Percentiles rank a stretch among this genome's conserved stretches.
Conservation (phyloP, 352 stramenopile genomes). For the Halophytophthora polymorphica region DNA sequence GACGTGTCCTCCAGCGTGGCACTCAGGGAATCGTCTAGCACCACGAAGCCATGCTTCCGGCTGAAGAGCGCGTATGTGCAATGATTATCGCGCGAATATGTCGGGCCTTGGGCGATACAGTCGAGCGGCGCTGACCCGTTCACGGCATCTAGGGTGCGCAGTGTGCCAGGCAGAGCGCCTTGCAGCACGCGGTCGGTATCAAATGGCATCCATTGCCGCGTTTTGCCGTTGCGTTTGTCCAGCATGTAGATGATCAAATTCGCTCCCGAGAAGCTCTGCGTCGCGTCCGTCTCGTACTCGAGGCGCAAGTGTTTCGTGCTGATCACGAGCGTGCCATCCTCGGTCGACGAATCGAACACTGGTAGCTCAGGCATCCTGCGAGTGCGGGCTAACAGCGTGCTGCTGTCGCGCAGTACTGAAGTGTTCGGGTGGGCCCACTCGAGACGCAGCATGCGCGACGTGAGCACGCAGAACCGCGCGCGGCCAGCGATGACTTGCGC, state of each 20-base stretch:
- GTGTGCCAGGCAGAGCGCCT: conserved; percentile 27
- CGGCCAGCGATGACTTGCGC: conserved; percentile 17
- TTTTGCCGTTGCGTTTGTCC: background rate
- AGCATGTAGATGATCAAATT: conserved; percentile 25
- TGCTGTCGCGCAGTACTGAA: conserved; percentile 17
- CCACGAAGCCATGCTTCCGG: conserved; percentile 25
- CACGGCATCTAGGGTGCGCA: conserved; percentile 35
- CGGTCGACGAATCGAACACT: conserved; percentile 8
- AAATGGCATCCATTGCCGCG: conserved; percentile 16
- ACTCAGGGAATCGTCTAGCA: conserved; percentile 34
- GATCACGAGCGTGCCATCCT: conserved; percentile 17
- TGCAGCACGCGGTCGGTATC: conserved; percentile 17
- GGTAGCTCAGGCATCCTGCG: conserved; percentile 15
- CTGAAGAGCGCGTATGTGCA: conserved; percentile 41
- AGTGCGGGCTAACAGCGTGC: conserved; percentile 22
- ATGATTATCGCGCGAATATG: conserved; percentile 31
- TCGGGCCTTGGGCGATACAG: conserved; percentile 22
- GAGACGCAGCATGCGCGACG: conserved; percentile 30
- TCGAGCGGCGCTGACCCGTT: conserved; percentile 27
- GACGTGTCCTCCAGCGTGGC: conserved; percentile 20
- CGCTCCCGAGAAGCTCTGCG: conserved; percentile 20
- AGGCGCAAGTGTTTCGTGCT: conserved; percentile 13
- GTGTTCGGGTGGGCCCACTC: conserved; percentile 14
- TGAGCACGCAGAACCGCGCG: conserved; percentile 38
- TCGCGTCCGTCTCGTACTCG: conserved; percentile 17